Evolutionary conservation across 1,139 yeast species (phyloP).

Genomic region (Hyphopichia fennica): DNA sequence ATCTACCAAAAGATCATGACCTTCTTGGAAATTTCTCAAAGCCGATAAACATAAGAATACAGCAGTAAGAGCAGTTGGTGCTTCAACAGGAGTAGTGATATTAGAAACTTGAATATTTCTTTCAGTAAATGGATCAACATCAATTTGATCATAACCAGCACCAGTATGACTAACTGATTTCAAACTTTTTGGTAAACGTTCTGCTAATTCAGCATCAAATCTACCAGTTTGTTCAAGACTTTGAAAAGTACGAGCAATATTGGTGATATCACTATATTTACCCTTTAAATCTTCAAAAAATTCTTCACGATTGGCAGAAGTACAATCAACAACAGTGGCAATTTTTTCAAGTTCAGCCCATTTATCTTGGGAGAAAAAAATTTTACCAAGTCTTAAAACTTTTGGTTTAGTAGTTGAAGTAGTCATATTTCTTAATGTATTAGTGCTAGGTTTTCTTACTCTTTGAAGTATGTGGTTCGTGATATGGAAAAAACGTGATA

Average conservation of each 20-base stretch:
- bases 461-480: slow-evolving; percentile 1
- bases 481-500: slow-evolving; percentile 1
- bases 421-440: slow-evolving; percentile 1
- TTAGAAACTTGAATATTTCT: slow-evolving; percentile 66
- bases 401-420: slow-evolving; percentile 38
- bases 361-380: slow-evolving; percentile 51
- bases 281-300: slow-evolving; percentile 51
- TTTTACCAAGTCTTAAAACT: slow-evolving; percentile 59
- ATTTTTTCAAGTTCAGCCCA: slow-evolving; percentile 51
- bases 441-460: background rate
- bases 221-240: slow-evolving; percentile 60
- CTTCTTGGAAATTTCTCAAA: slow-evolving; percentile 59
- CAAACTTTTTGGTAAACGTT: slow-evolving; percentile 58
- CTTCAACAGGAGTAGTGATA: slow-evolving; percentile 71
- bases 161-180: slow-evolving; percentile 76
- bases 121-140: slow-evolving; percentile 50
- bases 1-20: slow-evolving; percentile 43
- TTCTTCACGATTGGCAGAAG: slow-evolving; percentile 46
- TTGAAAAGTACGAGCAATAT: slow-evolving; percentile 54
- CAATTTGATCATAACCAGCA: slow-evolving; percentile 92
- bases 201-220: slow-evolving; percentile 71
- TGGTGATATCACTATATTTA: slow-evolving; percentile 46
- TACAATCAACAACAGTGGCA: slow-evolving; percentile 53
- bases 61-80: slow-evolving; percentile 82
- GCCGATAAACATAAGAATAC: slow-evolving; percentile 65